Base-by-base conservation (phyloP, 352 stramenopile genomes). In the Globisporangium orthogonon region DNA sequence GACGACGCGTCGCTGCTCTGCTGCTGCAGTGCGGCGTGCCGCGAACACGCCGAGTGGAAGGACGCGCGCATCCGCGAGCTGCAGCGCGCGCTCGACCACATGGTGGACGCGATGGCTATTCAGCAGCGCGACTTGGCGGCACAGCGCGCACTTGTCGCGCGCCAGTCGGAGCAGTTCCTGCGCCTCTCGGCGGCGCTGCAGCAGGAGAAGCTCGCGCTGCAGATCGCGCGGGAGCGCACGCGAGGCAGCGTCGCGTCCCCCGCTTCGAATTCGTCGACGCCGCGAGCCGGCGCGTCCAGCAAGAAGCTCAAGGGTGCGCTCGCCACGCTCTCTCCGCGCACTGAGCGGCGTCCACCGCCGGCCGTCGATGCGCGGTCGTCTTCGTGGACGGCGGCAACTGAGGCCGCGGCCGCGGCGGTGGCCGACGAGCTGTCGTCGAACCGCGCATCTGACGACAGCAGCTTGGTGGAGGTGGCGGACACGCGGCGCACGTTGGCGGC, bases 41-140 rank as follows among this genome's bases (percentile, higher is more conserved):
- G 60, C 15, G 56, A 74, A 45, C 63, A 67, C 29, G n/a, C 68
- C 5, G 50, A 54, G 1, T 70, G 66, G 66, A 72, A 71, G 40
- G 61, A 77, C 57, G 63, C 49, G 13, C 69, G 69, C 14, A 68
- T 77, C 47, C 31, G 52, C 0, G 69, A 74, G 52, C 56, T 77
- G 23, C 69, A 74, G 45, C 59, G 63, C 5, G 69, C 69, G 11
- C 61, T 77, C 1, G 69, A 77, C 50, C 66, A 74, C 50, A 72
- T 77, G 60, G 63, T 69, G 1, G 66, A 74, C 23, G 66, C 63
- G 3, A 77, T 77, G 69, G 63, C 58, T 23, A 77, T 77, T 29
- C 69, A 77, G 53, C 69, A 74, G 40, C 60, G 66, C 14, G 69
- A 77, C 48, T 62, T 76, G 45, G 56, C 66, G 14, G 63, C 60